Evolutionary conservation across 345 rosid genomes (phyloP), one percentile per base, ranked within the genome.

Genomic region (Hypericum androsaemum): DNA sequence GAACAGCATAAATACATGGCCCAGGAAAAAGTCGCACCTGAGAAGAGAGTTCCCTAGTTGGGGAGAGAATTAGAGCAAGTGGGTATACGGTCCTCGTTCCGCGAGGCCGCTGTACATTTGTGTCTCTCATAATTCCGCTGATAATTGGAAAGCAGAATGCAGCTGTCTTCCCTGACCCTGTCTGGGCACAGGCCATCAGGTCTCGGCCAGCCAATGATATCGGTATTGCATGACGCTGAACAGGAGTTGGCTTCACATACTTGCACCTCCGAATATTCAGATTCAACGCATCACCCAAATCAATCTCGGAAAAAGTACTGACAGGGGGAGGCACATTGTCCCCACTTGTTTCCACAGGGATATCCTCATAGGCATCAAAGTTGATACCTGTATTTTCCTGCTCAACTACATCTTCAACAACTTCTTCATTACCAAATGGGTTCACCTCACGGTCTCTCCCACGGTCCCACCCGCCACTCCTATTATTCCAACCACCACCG

Each of bases 181-280:
- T 79, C 61, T 79, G 84, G 0, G 81, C 81, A 50, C 79, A 73
- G 28, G 81, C 84, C 84, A 79, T 79, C 62, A 79, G 67, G 59
- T 79, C 84, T 32, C 81, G 62, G 3, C 84, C 81, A 7, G 75
- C 77, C 16, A 79, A 39, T 1, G 63, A 69, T n/a, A 73, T 67
- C 17, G 84, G 84, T 7, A 79, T 76, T 11, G 84, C 84, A 15
- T 79, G 73, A 7, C 69, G 73, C 65, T 79, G 84, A 6, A 79
- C 47, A 7, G 81, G 84, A 51, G 77, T 79, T 3, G 81, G 84
- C 61, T 64, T 74, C 42, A 57, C 63, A 64, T 73, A 76, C 52
- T 62, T 68, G 50, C 81, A 77, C 59, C 76, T 57, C 45, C 32
- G 52, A n/a, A 77, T 63, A 53, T 77, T 80, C 16, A 44, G 50